These are phyloP conservation scores for Hypoxylon cercidicola DNA, from an alignment of 495 filamentous ascomycete species.

Conservation along the genomic window DNA sequence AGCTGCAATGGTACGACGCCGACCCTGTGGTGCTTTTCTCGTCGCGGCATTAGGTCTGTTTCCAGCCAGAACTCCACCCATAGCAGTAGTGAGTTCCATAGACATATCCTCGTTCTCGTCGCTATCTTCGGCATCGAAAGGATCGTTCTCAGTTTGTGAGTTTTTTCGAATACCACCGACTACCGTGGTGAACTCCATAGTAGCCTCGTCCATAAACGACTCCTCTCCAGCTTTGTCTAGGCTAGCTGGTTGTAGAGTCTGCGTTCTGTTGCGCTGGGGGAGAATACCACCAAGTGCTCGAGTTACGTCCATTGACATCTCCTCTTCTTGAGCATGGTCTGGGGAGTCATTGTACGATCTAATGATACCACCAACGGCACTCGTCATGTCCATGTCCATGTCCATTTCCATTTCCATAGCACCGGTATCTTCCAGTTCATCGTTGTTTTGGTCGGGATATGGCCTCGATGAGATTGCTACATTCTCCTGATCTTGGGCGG, in stretches of 20 bases:
- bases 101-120: constrained; percentile 73
- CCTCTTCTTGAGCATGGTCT: constrained; percentile 58
- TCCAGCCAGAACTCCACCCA: constrained; percentile 69
- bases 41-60: constrained; percentile 43
- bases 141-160: constrained; percentile 38
- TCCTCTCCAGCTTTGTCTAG: constrained; percentile 42
- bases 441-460: constrained; percentile 13
- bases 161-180: constrained; percentile 69
- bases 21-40: constrained; percentile 32
- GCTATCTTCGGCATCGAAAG: constrained; percentile 38
- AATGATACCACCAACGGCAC: constrained; percentile 66
- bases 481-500: constrained; percentile 27
- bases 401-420: constrained; percentile 55
- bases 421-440: constrained; percentile 41
- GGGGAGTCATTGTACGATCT: constrained; percentile 42
- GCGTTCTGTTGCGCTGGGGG: constrained; percentile 50
- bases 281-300: constrained; percentile 84
- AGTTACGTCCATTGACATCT: constrained; percentile 89
- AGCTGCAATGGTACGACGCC: constrained; percentile 45
- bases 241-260: constrained; percentile 40
- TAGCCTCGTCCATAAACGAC: constrained; percentile 59
- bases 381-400: constrained; percentile 67
- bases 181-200: constrained; percentile 78
- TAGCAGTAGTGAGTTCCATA: constrained; percentile 81
- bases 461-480: constrained; percentile 1